A percentile compares a stretch with the other conserved stretches of the same genome.
phyloP scores from a whole-genome alignment of 306 rosid genomes.

The Sindora glabra region DNA sequence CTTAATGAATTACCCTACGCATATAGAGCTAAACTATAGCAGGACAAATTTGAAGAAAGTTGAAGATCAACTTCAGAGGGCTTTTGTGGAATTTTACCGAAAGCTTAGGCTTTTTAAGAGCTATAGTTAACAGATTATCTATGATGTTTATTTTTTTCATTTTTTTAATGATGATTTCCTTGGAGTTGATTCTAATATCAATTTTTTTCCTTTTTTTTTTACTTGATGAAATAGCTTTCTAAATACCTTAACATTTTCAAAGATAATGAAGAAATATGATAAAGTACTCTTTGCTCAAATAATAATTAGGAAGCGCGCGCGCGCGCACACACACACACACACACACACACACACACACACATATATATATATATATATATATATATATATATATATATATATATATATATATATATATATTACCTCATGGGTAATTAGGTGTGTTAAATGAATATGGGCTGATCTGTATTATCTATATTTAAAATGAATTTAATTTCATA shows the following conservation, averaged over 20 bases:
- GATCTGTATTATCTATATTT: too few relatives aligned
- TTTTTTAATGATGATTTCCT: not conserved
- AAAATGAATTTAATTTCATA: too few relatives aligned
- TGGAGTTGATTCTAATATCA: not conserved
- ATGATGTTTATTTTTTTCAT: not conserved
- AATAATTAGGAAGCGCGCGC: too few relatives aligned
- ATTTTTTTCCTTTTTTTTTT: not conserved
- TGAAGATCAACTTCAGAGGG: conserved; percentile 39
- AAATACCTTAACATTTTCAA: conserved; percentile 61
- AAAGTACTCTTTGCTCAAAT: conserved; percentile 61
- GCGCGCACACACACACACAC: too few relatives aligned
- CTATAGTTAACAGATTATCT: conserved; percentile 38
- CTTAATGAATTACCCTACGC: conserved; percentile 26
- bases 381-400: too few relatives aligned
- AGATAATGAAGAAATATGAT: conserved; percentile 81
- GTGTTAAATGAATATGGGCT: too few relatives aligned
- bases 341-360: too few relatives aligned
- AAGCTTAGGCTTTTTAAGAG: conserved; percentile 64
- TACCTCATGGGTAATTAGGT: too few relatives aligned
- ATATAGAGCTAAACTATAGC: conserved; percentile 39
- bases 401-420: too few relatives aligned
- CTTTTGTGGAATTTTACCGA: conserved; percentile 50
- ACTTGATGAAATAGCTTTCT: conserved; percentile 42
- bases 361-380: too few relatives aligned
- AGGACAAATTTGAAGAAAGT: conserved; percentile 42